These are phyloP conservation scores for Sugiyamaella qingdaonensis DNA, from an alignment of 805 yeast genomes.

Conservation along the genomic window DNA sequence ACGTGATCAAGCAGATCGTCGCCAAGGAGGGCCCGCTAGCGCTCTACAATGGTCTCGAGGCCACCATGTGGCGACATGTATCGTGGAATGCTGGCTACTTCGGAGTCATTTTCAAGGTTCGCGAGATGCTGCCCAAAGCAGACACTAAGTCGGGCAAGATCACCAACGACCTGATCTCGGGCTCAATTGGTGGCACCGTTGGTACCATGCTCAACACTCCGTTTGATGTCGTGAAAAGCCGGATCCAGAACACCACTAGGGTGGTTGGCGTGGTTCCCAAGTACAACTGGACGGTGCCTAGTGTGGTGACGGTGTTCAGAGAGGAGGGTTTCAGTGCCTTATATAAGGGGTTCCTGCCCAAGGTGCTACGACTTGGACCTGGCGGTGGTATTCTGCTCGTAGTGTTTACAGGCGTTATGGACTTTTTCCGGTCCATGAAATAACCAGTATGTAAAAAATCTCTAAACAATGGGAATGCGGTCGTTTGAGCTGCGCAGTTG, in stretches of 20 bases:
- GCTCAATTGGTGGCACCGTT: constrained; percentile 93
- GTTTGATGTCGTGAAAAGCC: constrained; percentile 90
- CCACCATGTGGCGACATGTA: constrained; percentile 95
- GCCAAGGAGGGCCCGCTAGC: constrained; percentile 75
- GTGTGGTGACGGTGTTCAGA: constrained; percentile 63
- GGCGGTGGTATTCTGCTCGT: constrained; percentile 98
- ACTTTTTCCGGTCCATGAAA: constrained; percentile 56
- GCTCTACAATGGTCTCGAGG: constrained; percentile 90
- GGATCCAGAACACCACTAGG: constrained; percentile 75
- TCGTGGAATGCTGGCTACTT: constrained; percentile 98
- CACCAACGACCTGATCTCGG: constrained; percentile 81
- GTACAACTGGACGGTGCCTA: constrained; percentile 89
- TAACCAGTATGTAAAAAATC: neutral
- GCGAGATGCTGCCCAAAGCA: constrained; percentile 74
- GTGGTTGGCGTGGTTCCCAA: constrained; percentile 74
- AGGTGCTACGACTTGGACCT: constrained; percentile 95
- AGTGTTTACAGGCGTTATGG: constrained; percentile 94
- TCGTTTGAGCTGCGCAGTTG: neutral
- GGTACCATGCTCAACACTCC: constrained; percentile 97
- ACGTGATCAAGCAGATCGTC: constrained; percentile 70
- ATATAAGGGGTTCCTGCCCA: constrained; percentile 95
- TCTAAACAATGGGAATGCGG: neutral
- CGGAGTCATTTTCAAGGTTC: constrained; percentile 87
- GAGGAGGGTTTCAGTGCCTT: constrained; percentile 93
- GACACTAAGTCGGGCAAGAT: constrained; percentile 68